Percentiles rank a stretch among this genome's conserved stretches.
Evolutionary conservation across 306 rosid species (phyloP).

Genomic region (Cucumis melo): DNA sequence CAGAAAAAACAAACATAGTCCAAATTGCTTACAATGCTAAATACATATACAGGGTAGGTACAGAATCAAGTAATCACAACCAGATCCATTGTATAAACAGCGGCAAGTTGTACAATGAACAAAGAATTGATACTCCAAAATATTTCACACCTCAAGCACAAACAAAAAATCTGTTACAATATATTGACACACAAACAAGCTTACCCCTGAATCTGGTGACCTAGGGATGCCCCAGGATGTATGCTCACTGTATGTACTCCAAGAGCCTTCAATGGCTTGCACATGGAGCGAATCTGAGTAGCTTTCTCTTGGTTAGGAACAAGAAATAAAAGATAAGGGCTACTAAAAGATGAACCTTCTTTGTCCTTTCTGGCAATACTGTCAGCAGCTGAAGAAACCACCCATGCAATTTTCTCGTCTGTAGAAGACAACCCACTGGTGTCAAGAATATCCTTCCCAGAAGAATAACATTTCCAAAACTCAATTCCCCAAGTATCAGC

Average conservation of each 20-base stretch:
- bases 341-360: constrained; percentile 42
- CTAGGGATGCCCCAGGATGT: constrained; percentile 75
- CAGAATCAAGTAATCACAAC: neutral
- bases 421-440: constrained; percentile 52
- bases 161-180: neutral
- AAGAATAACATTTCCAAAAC: constrained; percentile 58
- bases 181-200: neutral
- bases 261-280: constrained; percentile 76
- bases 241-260: constrained; percentile 93
- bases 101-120: neutral
- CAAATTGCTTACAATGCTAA: neutral
- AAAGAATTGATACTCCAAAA: neutral
- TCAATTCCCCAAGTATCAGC: constrained; percentile 72
- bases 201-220: constrained; percentile 94
- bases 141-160: neutral
- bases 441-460: constrained; percentile 64
- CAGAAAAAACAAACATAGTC: neutral
- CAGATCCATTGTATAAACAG: neutral
- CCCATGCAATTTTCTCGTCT: constrained; percentile 79
- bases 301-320: constrained; percentile 80
- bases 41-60: neutral
- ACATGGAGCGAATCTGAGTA: constrained; percentile 54
- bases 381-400: constrained; percentile 66
- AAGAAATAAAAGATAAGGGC: constrained; percentile 75
- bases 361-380: constrained; percentile 65